Base-by-base conservation (phyloP, 2,329 filamentous ascomycete genomes). In the Graphilbum sp. region DNA sequence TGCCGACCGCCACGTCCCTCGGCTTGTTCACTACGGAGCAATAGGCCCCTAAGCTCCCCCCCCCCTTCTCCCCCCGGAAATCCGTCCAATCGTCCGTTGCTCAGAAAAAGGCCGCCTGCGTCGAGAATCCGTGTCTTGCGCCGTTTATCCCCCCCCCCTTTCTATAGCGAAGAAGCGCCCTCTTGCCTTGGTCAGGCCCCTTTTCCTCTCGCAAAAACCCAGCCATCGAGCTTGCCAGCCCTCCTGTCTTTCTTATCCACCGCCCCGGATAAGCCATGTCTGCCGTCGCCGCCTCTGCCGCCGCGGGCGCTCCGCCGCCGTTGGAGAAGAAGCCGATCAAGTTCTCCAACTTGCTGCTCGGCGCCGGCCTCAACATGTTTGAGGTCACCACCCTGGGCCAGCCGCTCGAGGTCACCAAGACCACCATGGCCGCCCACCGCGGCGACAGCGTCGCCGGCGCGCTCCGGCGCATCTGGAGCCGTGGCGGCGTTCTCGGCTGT, bases 291-390 rank as follows among this genome's bases (percentile, higher is more conserved):
- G 58, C 69, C 53, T 62, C 69, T 50, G 60, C 60, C 58, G 52
- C 55, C 58, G 63, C 4, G 7, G 56, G 55, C 60, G 62, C 64
- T 58, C 60, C 65, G 59, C 56, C 50, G 60, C 46, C 51, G 61
- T 67, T 92, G 59, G 87, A 95, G 79, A 96, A 96, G 82, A 96
- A 96, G 76, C 90, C 90, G 49, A 75, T 98, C 75, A 96, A 95
- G 76, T 96, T 96, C 73, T 94, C 86, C 69, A 98, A 98, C 68
- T 63, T 98, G 73, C 69, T 98, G 55, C 75, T 95, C 53, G 87
- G 87, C 56, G 83, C 84, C 57, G 84, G 86, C 52, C 74, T 95
- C 65, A 95, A 94, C 72, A 67, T 95, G 74, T 95, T 95, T 61
- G 87, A 95, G 76, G 69, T 80, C 56, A 73, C 67, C 47, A 70